Percentiles rank a stretch among this genome's conserved stretches.
Conservation (phyloP, 805 yeast genomes). For the Millerozyma acaciae region DNA sequence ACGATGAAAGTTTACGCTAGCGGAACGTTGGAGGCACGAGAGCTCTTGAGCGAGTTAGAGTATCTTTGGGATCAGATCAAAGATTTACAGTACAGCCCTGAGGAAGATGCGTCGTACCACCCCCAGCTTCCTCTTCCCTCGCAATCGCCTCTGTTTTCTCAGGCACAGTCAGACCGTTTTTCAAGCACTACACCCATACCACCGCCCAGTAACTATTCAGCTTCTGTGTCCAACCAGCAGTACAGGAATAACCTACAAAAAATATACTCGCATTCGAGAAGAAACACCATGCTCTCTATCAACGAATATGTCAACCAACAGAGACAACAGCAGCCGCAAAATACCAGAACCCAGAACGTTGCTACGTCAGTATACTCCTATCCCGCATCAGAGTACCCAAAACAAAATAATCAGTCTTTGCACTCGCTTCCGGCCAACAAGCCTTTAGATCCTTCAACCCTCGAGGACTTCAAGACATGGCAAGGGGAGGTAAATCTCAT, state of each 20-base stretch:
- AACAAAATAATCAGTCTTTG: constrained; percentile 4
- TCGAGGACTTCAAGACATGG: constrained; percentile 48
- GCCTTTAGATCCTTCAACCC: constrained; percentile 4
- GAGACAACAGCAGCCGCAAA: constrained; percentile 17
- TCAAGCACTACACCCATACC: constrained; percentile 34
- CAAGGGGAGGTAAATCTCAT: constrained; percentile 50
- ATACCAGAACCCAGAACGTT: constrained; percentile 6
- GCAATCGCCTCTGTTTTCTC: constrained; percentile 33
- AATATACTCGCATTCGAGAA: constrained; percentile 42
- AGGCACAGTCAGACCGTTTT: constrained; percentile 32
- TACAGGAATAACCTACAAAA: constrained; percentile 35
- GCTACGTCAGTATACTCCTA: constrained; percentile 18
- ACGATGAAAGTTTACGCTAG: constrained; percentile 70
- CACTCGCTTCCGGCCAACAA: constrained; percentile 12
- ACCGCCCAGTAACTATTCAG: constrained; percentile 25
- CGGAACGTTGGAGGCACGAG: constrained; percentile 63
- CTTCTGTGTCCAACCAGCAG: constrained; percentile 22
- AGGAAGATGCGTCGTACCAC: constrained; percentile 25
- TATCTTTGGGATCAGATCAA: constrained; percentile 71
- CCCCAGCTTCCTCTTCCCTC: constrained; percentile 24
- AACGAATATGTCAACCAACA: constrained; percentile 36
- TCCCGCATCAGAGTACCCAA: constrained; percentile 11
- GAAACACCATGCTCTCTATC: constrained; percentile 31
- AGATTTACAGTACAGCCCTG: constrained; percentile 35
- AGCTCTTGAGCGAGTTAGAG: constrained; percentile 63